Evolutionary conservation across 352 stramenopile species (phyloP), one percentile per base, ranked within the genome.

Genomic region (Phytophthora megakarya): DNA sequence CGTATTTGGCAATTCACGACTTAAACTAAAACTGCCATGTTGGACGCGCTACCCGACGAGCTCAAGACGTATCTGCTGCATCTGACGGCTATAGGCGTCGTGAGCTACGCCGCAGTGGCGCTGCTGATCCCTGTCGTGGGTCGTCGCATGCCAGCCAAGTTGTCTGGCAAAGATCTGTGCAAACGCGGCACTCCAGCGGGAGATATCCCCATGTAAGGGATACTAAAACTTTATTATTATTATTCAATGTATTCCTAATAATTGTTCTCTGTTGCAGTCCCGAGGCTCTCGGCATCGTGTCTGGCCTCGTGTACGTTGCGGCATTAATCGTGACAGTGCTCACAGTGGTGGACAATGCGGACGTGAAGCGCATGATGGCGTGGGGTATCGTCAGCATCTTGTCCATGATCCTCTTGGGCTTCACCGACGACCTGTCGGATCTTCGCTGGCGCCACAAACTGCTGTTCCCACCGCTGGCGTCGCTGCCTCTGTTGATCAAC

Each of bases 361-460:
- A 90, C 35, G 79, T 89, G 55, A 82, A 85, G 72, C 73, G 80
- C 5, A 92, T 92, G 76, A 92, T 93, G 84, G 59, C 74, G 8
- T 95, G 86, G 84, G 86, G 86, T 25, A 90, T 92, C 35, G 72
- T 78, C 15, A 93, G 84, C 30, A 93, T 93, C 55, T 62, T 92
- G 16, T 97, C 97, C 43, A 98, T 98, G 85, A 96, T 97, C 52
- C 63, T 98, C 7, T 65, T 98, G 40, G 95, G 95, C 64, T 94
- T 94, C 58, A 88, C 73, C 1, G 97, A 99, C 75, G 98, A 99
- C 75, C 84, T 99, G 12, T 88, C 98, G 12, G 97, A 99, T 68
- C 89, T 99, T 43, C 86, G 84, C 32, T 95, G 86, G 86, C 81
- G 96, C 43, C 97, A 99, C 76, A 99, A 99, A 78, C 79, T 99